phyloP scores from a whole-genome alignment of 768 basidiomycete genomes.

The Suillus americanus region DNA sequence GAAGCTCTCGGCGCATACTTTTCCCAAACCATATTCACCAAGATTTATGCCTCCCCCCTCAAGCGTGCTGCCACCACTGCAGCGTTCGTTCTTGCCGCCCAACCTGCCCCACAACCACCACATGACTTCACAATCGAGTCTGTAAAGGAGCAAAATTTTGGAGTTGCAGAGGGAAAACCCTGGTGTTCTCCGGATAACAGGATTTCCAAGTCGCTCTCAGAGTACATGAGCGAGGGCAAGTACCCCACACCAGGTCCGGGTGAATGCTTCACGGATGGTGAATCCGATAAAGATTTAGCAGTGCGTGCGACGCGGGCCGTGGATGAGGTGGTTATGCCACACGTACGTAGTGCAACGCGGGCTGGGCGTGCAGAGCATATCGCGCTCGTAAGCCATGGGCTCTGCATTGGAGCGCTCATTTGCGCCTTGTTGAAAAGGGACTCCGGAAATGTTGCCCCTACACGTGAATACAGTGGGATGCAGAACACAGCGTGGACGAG shows the following conservation, averaged over 20 bases:
- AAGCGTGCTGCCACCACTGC: conserved; percentile 66
- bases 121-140: conserved; percentile 40
- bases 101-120: conserved; percentile 45
- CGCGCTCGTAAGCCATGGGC: conserved; percentile 74
- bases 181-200: conserved; percentile 33
- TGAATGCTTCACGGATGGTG: conserved; percentile 65
- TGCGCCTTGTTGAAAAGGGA: conserved; percentile 47
- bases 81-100: conserved; percentile 48
- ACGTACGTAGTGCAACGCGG: conserved; percentile 45
- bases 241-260: conserved; percentile 51
- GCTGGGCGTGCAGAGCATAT: conserved; percentile 47
- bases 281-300: conserved; percentile 64
- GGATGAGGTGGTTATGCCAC: conserved; percentile 49
- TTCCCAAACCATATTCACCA: conserved; percentile 43
- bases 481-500: conserved; percentile 72
- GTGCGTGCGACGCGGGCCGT: conserved; percentile 52
- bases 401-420: conserved; percentile 64
- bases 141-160: conserved; percentile 69
- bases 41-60: conserved; percentile 67
- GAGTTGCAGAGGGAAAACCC: conserved; percentile 64
- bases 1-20: conserved; percentile 59
- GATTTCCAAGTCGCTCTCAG: conserved; percentile 30
- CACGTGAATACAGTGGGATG: conserved; percentile 46
- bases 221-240: conserved; percentile 50
- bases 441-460: conserved; percentile 27